phyloP scores from a whole-genome alignment of 768 basidiomycete genomes.

The Paxillus rubicundulus region DNA sequence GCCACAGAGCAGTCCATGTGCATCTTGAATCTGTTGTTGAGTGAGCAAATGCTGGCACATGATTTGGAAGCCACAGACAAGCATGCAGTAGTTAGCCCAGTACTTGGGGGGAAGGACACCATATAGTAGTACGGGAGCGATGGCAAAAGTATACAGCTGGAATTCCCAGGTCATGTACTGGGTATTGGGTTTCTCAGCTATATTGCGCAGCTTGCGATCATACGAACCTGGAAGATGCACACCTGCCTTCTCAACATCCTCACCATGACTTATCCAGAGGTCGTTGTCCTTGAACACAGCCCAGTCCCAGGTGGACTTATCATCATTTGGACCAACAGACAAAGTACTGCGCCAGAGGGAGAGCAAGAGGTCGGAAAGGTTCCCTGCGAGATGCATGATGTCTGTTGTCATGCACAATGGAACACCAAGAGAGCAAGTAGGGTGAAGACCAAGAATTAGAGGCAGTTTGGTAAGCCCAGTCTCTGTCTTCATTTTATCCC shows the following conservation, averaged over 20 bases:
- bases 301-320: constrained; percentile 30
- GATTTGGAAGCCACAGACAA: constrained; percentile 12
- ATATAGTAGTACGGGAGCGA: constrained; percentile 16
- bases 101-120: constrained; percentile 12
- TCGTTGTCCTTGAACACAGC: constrained; percentile 7
- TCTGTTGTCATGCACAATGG: no score
- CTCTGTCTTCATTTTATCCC: no score
- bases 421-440: constrained; percentile 18
- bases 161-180: no score
- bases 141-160: constrained; percentile 14
- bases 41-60: constrained; percentile 18
- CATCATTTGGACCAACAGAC: no score
- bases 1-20: constrained; percentile 8
- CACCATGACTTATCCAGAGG: constrained; percentile 18
- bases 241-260: constrained; percentile 13
- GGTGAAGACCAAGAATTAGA: constrained; percentile 33
- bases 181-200: constrained; percentile 15
- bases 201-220: constrained; percentile 19
- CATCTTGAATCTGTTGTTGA: constrained; percentile 4
- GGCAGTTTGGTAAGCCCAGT: constrained; percentile 9
- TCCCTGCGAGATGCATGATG: constrained; percentile 39
- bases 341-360: constrained; percentile 8
- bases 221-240: constrained; percentile 14
- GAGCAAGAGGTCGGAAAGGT: constrained; percentile 20
- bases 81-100: no score